phyloP scores from a whole-genome alignment of 345 rosid genomes.

The Jatropha curcas region DNA sequence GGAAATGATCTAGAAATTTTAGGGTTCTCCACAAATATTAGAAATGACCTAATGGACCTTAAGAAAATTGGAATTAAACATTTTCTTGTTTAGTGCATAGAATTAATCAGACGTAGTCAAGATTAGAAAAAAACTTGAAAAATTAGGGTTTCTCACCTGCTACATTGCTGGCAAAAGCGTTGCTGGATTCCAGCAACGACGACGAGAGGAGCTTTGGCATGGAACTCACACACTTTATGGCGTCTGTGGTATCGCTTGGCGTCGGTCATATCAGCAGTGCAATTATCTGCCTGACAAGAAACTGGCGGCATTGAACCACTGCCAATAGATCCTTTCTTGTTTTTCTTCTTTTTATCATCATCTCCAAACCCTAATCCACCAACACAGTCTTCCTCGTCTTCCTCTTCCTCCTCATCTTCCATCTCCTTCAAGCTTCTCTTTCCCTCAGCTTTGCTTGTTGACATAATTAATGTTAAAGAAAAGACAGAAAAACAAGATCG shows the following conservation, averaged over 20 bases:
- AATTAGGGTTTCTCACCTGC: constrained; percentile 72
- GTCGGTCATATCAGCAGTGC: constrained; percentile 55
- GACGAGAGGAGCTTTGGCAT: constrained; percentile 70
- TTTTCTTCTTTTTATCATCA: constrained; percentile 55
- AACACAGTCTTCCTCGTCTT: constrained; percentile 35
- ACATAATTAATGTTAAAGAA: too few relatives aligned
- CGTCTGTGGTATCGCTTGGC: constrained; percentile 80
- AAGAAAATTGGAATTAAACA: not conserved
- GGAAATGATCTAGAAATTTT: not conserved
- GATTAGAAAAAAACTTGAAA: not conserved
- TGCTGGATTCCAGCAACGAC: constrained; percentile 58
- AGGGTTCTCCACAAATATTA: not conserved
- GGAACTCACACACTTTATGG: constrained; percentile 87
- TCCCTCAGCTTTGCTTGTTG: constrained; percentile 59
- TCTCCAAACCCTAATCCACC: constrained; percentile 39
- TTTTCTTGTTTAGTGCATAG: not conserved
- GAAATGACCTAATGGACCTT: not conserved
- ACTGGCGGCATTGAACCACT: constrained; percentile 27
- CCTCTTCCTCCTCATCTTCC: constrained; percentile 62
- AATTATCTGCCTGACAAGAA: constrained; percentile 69
- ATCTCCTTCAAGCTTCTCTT: constrained; percentile 56
- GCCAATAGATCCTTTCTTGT: constrained; percentile 33
- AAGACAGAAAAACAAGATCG: not conserved
- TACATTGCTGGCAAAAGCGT: constrained; percentile 99
- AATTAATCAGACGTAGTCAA: not conserved